phyloP scores from a whole-genome alignment of 2,329 filamentous ascomycete genomes.

The Zasmidium citrigriseum region DNA sequence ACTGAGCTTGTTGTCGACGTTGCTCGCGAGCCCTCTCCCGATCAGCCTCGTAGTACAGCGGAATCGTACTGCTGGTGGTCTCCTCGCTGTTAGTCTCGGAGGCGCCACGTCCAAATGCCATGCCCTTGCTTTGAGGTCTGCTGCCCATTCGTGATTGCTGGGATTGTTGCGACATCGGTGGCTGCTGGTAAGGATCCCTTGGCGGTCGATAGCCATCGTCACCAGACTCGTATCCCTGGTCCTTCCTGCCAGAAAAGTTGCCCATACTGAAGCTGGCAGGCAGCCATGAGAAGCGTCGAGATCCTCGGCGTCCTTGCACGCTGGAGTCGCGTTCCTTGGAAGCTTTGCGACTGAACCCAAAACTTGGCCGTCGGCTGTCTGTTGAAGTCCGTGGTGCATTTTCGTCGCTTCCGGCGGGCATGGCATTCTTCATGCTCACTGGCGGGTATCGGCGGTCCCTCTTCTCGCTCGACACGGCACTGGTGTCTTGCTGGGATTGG shows the following conservation, averaged over 20 bases:
- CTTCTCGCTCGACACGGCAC: slow-evolving; percentile 55
- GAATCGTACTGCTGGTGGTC: slow-evolving; percentile 46
- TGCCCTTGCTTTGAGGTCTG: slow-evolving; percentile 38
- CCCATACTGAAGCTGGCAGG: slow-evolving; percentile 51
- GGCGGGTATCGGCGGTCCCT: slow-evolving; percentile 78
- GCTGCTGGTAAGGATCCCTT: slow-evolving; percentile 16
- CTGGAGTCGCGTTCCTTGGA: slow-evolving; percentile 38
- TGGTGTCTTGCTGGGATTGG: slow-evolving; percentile 32
- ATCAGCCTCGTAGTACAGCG: slow-evolving; percentile 45
- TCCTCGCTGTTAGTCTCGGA: slow-evolving; percentile 48
- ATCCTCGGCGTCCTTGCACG: slow-evolving; percentile 39
- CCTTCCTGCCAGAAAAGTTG: slow-evolving; percentile 39
- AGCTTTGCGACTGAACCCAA: slow-evolving; percentile 52
- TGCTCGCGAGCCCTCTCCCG: slow-evolving; percentile 24
- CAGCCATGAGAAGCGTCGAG: slow-evolving; percentile 53
- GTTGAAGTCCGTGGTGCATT: slow-evolving; percentile 51
- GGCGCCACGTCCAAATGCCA: slow-evolving; percentile 47
- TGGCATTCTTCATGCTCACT: slow-evolving; percentile 80
- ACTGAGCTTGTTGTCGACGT: slow-evolving; percentile 21
- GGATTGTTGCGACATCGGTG: slow-evolving; percentile 33
- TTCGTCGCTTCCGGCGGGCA: slow-evolving; percentile 57
- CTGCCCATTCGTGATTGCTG: slow-evolving; percentile 27
- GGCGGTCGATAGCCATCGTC: slow-evolving; percentile 24
- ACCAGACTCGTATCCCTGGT: slow-evolving; percentile 36
- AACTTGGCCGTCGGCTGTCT: slow-evolving; percentile 51